phyloP scores from a whole-genome alignment of 179 eudicot genomes.

The Heliamphora pulchella region DNA sequence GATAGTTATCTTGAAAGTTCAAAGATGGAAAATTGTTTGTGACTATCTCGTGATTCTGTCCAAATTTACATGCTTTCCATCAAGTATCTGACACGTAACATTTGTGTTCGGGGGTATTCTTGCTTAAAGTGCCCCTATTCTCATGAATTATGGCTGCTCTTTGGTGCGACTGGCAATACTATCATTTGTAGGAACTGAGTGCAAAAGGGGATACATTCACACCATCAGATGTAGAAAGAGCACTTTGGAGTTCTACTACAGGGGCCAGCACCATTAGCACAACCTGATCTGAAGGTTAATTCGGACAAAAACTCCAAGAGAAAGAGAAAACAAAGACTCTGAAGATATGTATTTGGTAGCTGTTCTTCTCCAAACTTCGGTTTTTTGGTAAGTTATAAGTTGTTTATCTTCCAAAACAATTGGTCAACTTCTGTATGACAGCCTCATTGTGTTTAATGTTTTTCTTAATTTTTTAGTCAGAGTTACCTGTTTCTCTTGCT shows the following conservation, averaged over 20 bases:
- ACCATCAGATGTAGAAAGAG: slow-evolving; percentile 83
- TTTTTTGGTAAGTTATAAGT: background rate
- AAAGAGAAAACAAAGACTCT: slow-evolving; percentile 41
- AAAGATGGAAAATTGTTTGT: background rate
- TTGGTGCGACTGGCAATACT: background rate
- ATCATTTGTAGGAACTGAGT: slow-evolving; percentile 44
- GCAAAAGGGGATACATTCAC: slow-evolving; percentile 44
- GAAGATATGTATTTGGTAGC: background rate
- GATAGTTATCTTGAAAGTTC: background rate
- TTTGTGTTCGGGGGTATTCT: background rate
- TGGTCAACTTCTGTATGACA: background rate
- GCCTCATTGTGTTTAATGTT: background rate
- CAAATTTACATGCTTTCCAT: background rate
- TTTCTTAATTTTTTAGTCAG: background rate
- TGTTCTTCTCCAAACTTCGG: background rate
- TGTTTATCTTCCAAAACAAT: background rate
- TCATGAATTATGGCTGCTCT: background rate
- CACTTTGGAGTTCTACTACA: slow-evolving; percentile 64
- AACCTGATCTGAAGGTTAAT: slow-evolving; percentile 22
- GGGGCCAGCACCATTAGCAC: slow-evolving; percentile 35
- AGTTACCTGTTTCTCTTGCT: background rate
- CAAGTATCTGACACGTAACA: background rate
- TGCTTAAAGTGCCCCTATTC: background rate
- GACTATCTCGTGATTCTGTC: background rate
- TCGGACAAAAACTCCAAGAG: slow-evolving; percentile 31